These are phyloP conservation scores for Vachellia collinsii DNA, from an alignment of 306 rosid species.

Conservation along the genomic window DNA sequence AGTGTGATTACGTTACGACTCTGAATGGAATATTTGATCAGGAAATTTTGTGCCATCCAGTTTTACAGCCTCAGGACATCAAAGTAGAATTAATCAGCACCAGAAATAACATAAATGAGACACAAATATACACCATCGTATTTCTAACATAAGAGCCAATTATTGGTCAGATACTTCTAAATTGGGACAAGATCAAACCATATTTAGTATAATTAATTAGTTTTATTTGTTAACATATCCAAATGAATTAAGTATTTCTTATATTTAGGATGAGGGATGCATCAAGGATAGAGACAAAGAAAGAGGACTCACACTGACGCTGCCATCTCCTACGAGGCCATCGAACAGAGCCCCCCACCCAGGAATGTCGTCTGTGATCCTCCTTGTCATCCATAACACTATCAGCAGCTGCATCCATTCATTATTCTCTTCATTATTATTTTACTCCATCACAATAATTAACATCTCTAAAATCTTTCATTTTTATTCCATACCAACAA, in stretches of 20 bases:
- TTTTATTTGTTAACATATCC: too few relatives aligned
- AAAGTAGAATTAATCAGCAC: too few relatives aligned
- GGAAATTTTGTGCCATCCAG: not conserved
- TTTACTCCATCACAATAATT: not conserved
- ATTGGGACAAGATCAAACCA: too few relatives aligned
- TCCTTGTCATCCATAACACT: slow-evolving; percentile 90
- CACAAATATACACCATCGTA: too few relatives aligned
- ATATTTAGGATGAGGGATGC: too few relatives aligned
- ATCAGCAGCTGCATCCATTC: slow-evolving; percentile 59
- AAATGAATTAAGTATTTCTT: too few relatives aligned
- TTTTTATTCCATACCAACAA: not conserved
- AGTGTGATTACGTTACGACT: not conserved
- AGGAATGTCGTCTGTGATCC: slow-evolving; percentile 81
- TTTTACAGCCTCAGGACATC: not conserved
- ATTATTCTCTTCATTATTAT: slow-evolving; percentile 14
- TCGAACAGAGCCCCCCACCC: slow-evolving; percentile 90
- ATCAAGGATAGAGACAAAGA: not conserved
- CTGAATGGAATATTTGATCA: not conserved
- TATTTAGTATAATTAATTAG: too few relatives aligned
- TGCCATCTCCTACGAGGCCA: slow-evolving; percentile 86
- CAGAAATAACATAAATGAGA: too few relatives aligned
- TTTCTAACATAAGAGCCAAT: too few relatives aligned
- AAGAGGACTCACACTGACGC: slow-evolving; percentile 67
- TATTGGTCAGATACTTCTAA: too few relatives aligned
- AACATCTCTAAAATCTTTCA: not conserved